phyloP scores from a whole-genome alignment of 345 rosid genomes.

The Tarenaya hassleriana region DNA sequence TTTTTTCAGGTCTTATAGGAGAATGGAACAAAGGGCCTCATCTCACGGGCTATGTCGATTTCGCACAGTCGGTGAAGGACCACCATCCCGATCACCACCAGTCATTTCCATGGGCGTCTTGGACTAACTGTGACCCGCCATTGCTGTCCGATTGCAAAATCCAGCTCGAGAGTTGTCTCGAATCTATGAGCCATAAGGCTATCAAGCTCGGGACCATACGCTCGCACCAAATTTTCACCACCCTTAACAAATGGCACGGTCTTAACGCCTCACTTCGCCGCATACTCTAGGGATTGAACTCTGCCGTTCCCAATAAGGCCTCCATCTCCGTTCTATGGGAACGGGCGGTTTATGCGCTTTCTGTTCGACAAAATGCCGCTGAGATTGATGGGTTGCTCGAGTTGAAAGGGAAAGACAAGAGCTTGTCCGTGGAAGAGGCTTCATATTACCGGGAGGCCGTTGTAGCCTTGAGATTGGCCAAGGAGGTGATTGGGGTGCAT shows the following conservation, averaged over 20 bases:
- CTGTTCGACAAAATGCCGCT: slow-evolving; percentile 60
- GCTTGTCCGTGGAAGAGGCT: slow-evolving; percentile 67
- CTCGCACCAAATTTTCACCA: slow-evolving; percentile 67
- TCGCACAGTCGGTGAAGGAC: slow-evolving; percentile 68
- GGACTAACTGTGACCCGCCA: slow-evolving; percentile 70
- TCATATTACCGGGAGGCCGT: slow-evolving; percentile 64
- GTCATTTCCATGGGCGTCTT: slow-evolving; percentile 84
- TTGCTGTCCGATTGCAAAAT: slow-evolving; percentile 45
- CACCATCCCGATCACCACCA: slow-evolving; percentile 60
- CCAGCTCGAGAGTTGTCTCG: slow-evolving; percentile 89
- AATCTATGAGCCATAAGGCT: slow-evolving; percentile 68
- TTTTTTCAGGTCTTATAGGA: slow-evolving; percentile 53
- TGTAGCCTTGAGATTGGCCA: slow-evolving; percentile 76
- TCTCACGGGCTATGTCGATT: slow-evolving; percentile 78
- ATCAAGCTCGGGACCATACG: slow-evolving; percentile 63
- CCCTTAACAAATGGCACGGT: slow-evolving; percentile 84
- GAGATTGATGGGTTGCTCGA: slow-evolving; percentile 66
- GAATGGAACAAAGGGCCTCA: slow-evolving; percentile 92
- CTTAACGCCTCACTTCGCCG: slow-evolving; percentile 53
- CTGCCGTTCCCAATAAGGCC: slow-evolving; percentile 41
- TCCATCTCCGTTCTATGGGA: slow-evolving; percentile 68
- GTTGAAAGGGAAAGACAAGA: slow-evolving; percentile 43
- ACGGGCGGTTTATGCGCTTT: slow-evolving; percentile 56
- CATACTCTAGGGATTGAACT: slow-evolving; percentile 28
- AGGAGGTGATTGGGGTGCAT: slow-evolving; percentile 61